Base-by-base conservation (phyloP, 768 basidiomycete genomes). In the Auricularia cornea region DNA sequence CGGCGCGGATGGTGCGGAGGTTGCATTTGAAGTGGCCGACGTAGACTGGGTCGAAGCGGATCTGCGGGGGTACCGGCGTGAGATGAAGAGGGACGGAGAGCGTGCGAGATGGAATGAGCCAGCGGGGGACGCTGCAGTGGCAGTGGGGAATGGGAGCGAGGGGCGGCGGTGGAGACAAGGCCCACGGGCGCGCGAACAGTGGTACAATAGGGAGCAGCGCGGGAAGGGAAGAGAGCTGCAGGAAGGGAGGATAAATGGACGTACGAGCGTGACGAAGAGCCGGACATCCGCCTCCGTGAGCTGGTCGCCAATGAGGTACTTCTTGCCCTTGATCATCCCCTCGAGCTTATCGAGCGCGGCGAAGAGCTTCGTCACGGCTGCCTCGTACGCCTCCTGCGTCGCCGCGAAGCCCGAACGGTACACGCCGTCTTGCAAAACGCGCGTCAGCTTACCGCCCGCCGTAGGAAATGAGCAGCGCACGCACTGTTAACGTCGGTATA, bases 351-450 rank as follows among this genome's bases (percentile, higher is more conserved):
- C 75, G 56, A 81, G 71, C 2, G 73, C 70, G 28, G 72, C 70
- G 60, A 76, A 73, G 5, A 81, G 70, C 1, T 76, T 73, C 16
- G 66, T 66, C 35, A 80, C 74, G 33, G 72, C 73, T 23, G 64
- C 68, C 65, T 79, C 78, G 68, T 81, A 81, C 10, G 79, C 78
- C 26, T 72, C 66, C 64, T 80, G 80, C 2, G 74, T 78, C 26
- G 75, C 75, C 3, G 80, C 80, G 63, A 81, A 81, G 0, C 80
- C 80, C 30, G 72, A 70, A 65, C 78, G 77, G 74, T 80, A 80
- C 6, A 77, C 70, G 2, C 68, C 64, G 23, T 60, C 64, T 66
- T 3, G n/a, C 5, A 10, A 41, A 33, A 8, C 20, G 14, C 56
- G 31, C 54, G 30, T 52, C 18, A 30, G 41, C 20, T 2, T 18